Evolutionary conservation across 2,329 filamentous ascomycete species (phyloP).

Genomic region (Colletotrichum viniferum): DNA sequence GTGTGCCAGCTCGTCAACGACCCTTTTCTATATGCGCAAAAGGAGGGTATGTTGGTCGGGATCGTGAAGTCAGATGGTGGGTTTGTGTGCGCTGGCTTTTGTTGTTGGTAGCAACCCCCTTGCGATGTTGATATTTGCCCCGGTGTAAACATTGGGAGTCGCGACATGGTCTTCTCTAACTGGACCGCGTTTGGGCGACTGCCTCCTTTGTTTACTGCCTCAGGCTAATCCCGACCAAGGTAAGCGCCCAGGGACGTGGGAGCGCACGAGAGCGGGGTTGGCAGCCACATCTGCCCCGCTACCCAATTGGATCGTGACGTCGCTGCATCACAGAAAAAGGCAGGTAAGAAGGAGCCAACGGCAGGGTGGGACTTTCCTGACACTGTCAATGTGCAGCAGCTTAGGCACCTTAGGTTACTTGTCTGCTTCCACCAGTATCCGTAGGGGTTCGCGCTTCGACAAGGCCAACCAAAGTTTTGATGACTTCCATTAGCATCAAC

Average conservation of each 20-base stretch:
- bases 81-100: slow-evolving; percentile 7
- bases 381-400: not conserved
- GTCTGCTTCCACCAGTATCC: not conserved
- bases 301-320: slow-evolving; percentile 2
- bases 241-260: not conserved
- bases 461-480: not conserved
- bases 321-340: not conserved
- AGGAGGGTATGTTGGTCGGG: not conserved
- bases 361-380: not conserved
- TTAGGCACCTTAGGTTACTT: not conserved
- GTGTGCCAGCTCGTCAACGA: slow-evolving; percentile 16
- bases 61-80: not conserved
- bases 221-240: not conserved
- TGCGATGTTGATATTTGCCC: slow-evolving; percentile 23
- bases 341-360: not conserved
- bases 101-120: slow-evolving; percentile 23
- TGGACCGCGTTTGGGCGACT: slow-evolving; percentile 15
- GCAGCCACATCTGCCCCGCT: not conserved
- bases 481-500: not conserved
- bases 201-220: slow-evolving; percentile 19
- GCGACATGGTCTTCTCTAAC: slow-evolving; percentile 13
- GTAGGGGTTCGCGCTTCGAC: not conserved
- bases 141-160: slow-evolving; percentile 16
- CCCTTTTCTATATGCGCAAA: slow-evolving; percentile 12
- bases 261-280: not conserved